phyloP scores from a whole-genome alignment of 2,329 filamentous ascomycete species.

The Fusarium liriodendri region DNA sequence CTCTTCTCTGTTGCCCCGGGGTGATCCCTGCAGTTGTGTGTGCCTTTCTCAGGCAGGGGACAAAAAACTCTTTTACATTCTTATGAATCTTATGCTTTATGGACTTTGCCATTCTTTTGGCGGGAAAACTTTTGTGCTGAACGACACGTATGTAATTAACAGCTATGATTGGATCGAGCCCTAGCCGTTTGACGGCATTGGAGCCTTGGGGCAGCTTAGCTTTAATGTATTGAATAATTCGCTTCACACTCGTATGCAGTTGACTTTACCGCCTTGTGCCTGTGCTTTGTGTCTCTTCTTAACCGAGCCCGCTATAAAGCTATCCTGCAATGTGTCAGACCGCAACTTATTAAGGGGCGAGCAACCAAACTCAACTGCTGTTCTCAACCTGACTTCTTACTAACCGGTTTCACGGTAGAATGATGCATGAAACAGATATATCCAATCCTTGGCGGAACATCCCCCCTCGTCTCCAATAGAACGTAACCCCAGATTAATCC shows the following conservation, averaged over 20 bases:
- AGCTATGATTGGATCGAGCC: constrained; percentile 31
- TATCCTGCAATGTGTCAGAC: neutral
- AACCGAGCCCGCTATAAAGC: neutral
- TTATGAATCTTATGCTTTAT: constrained; percentile 23
- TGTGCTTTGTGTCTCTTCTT: neutral
- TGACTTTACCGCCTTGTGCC: neutral
- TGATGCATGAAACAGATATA: neutral
- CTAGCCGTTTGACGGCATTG: constrained; percentile 5
- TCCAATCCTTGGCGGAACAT: neutral
- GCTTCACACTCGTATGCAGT: constrained; percentile 5
- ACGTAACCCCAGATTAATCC: neutral
- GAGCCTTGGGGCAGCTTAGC: constrained; percentile 2
- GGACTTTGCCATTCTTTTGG: constrained; percentile 13
- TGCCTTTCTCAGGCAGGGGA: constrained; percentile 20
- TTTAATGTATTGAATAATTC: constrained; percentile 25
- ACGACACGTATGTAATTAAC: constrained; percentile 27
- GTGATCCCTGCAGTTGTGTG: constrained; percentile 24
- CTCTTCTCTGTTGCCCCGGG: constrained; percentile 14
- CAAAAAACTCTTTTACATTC: neutral
- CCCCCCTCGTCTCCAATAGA: neutral
- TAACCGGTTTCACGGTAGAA: neutral
- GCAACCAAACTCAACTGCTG: neutral
- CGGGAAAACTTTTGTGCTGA: constrained; percentile 19
- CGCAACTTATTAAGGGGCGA: neutral
- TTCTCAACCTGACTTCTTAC: neutral